A percentile compares a stretch with the other conserved stretches of the same genome.
Conservation (phyloP, 2,329 filamentous ascomycete genomes). For the Fusarium sambucinum region DNA sequence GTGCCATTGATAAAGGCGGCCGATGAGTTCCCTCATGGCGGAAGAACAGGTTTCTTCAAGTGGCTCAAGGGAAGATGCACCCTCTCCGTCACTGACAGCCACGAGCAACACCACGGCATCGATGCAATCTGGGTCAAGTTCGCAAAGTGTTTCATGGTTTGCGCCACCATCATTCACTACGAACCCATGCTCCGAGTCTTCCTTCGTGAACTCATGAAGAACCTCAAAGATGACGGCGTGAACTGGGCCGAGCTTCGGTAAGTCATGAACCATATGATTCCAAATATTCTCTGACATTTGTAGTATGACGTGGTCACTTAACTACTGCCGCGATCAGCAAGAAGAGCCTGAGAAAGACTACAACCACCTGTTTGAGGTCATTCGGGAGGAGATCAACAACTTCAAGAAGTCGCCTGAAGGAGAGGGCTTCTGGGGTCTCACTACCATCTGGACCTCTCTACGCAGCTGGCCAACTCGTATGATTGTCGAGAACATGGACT, state of each 20-base stretch:
- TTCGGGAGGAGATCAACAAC: slow-evolving; percentile 80
- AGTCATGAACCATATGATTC: slow-evolving; percentile 21
- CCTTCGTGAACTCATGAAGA: slow-evolving; percentile 75
- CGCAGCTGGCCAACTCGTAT: slow-evolving; percentile 72
- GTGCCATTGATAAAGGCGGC: slow-evolving; percentile 74
- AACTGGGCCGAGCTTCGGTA: slow-evolving; percentile 83
- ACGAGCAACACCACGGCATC: slow-evolving; percentile 84
- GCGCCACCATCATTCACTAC: slow-evolving; percentile 83
- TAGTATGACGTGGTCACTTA: slow-evolving; percentile 77
- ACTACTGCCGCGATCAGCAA: slow-evolving; percentile 74
- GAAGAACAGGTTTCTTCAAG: slow-evolving; percentile 75
- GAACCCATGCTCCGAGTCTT: slow-evolving; percentile 89
- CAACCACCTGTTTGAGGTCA: slow-evolving; percentile 75
- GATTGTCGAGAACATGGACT: slow-evolving; percentile 85
- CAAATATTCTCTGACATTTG: slow-evolving; percentile 17
- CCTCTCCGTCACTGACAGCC: slow-evolving; percentile 77
- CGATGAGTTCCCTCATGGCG: slow-evolving; percentile 79
- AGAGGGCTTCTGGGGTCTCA: slow-evolving; percentile 83
- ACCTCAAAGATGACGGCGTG: slow-evolving; percentile 83
- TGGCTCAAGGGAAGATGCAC: slow-evolving; percentile 82
- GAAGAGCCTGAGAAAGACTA: slow-evolving; percentile 77
- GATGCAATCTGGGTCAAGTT: slow-evolving; percentile 91
- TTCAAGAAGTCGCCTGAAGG: slow-evolving; percentile 81
- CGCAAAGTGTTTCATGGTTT: slow-evolving; percentile 76
- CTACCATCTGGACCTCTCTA: slow-evolving; percentile 86